Evolutionary conservation across 2,329 filamentous ascomycete species (phyloP), one percentile per base, ranked within the genome.

Genomic region (Monilinia polystroma): DNA sequence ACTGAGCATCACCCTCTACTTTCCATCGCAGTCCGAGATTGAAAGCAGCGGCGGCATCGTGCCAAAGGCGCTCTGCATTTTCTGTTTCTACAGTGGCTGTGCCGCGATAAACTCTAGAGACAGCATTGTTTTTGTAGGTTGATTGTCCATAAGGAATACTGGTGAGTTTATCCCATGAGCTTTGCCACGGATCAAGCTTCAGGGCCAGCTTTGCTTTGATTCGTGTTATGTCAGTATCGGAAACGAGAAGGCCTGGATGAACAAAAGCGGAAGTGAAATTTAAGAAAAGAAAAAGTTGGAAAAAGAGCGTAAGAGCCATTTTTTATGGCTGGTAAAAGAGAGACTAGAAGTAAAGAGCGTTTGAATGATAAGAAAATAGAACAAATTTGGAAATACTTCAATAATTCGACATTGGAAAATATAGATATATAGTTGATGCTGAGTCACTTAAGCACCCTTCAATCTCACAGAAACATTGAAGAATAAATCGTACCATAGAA

Each of bases 101-200:
- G 32, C 32, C 32, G 32, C 32, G 54, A 56, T 56, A 56, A 4
- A 56, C 20, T 3, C 20, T 18, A 6, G 54, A 11, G 32, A 56
- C 54, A 20, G 32, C 32, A 56, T 56, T 41, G 32, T 23, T 38
- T 56, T 32, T 56, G 3, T 56, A 56, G 20, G 14, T 56, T 41
- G 63, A n/a, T 43, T 64, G 63, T 4, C 20, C 20, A n/a, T 64
- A 64, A 0, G n/a, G 16, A 47, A 64, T 58, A 18, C 38, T 64
- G 53, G 23, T 64, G 52, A 64, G 63, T 49, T 58, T 58, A 43
- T 56, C 38, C 63, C 63, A 64, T 20, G 63, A 64, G 52, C 63
- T 64, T 47, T 64, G 63, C 52, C 63, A 64, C 12, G 63, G 63
- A 35, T 64, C 63, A 12, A 64, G 63, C n/a, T 64, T 57, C 12